Percentiles rank a stretch among this genome's conserved stretches.
Conservation (phyloP, 192 early-diverging fungal genomes). For the Chytriomyces hyalinus region DNA sequence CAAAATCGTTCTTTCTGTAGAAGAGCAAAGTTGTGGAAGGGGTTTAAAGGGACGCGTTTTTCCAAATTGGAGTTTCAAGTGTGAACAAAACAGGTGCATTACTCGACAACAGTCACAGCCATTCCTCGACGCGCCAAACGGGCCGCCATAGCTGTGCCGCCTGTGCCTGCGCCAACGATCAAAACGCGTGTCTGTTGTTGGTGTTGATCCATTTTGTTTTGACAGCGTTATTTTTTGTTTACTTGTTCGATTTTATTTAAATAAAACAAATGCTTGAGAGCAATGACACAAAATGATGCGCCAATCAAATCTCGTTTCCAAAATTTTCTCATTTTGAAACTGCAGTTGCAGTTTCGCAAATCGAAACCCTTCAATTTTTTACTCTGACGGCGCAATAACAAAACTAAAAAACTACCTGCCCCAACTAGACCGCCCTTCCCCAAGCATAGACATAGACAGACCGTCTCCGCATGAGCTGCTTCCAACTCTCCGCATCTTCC, state of each 20-base stretch:
- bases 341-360: too few species aligned
- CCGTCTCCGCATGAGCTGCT: not conserved
- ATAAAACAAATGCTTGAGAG: not conserved
- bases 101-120: conserved; percentile 19
- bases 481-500: not conserved
- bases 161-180: conserved; percentile 61
- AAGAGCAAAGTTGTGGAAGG: conserved; percentile 51
- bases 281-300: not conserved
- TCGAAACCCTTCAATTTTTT: too few species aligned
- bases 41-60: conserved; percentile 1
- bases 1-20: conserved; percentile 58
- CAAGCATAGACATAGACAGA: not conserved
- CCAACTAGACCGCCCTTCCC: too few species aligned
- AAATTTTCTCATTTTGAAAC: not conserved
- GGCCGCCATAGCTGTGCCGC: conserved; percentile 60
- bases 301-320: not conserved
- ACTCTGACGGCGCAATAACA: too few species aligned
- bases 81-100: not conserved
- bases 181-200: conserved; percentile 33
- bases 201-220: conserved; percentile 8
- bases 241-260: not conserved
- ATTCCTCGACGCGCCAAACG: conserved; percentile 43
- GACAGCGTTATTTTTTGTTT: not conserved
- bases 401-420: too few species aligned
- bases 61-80: not conserved